Evolutionary conservation across 768 basidiomycete species (phyloP).

Genomic region (Termitomyces sp.): DNA sequence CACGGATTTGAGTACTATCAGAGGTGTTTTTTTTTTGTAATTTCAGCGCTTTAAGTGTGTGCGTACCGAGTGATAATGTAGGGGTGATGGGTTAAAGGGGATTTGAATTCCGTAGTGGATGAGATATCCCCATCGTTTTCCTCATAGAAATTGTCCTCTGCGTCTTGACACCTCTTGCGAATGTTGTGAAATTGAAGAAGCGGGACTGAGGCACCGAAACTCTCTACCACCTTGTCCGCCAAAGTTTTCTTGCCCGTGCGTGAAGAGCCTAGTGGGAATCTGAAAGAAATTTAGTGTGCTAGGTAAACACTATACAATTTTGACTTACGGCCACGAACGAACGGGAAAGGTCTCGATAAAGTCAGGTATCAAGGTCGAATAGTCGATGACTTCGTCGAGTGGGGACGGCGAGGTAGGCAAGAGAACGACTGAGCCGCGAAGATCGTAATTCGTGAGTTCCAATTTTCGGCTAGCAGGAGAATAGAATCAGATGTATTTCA

Average conservation of each 20-base stretch:
- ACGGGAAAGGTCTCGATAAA: slow-evolving; percentile 21
- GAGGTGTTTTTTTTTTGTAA: neutral
- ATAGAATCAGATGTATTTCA: neutral
- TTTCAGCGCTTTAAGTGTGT: neutral
- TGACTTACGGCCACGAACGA: slow-evolving; percentile 26
- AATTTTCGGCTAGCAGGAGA: slow-evolving; percentile 18
- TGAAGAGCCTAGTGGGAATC: slow-evolving; percentile 21
- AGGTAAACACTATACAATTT: neutral
- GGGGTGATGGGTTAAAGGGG: slow-evolving; percentile 25
- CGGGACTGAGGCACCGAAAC: slow-evolving; percentile 30
- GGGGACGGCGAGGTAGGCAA: slow-evolving; percentile 28
- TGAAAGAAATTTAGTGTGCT: neutral
- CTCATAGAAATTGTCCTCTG: neutral
- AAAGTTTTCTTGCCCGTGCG: slow-evolving; percentile 15
- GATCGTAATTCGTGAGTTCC: slow-evolving; percentile 26
- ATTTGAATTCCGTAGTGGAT: slow-evolving; percentile 13
- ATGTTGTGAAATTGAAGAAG: slow-evolving; percentile 30
- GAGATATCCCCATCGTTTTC: slow-evolving; percentile 13
- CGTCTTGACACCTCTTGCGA: slow-evolving; percentile 17
- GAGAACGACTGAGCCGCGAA: slow-evolving; percentile 34
- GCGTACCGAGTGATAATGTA: slow-evolving; percentile 32
- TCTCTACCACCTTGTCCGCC: slow-evolving; percentile 27
- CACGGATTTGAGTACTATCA: slow-evolving; percentile 29
- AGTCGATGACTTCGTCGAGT: slow-evolving; percentile 24
- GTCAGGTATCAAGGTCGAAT: slow-evolving; percentile 28